Evolutionary conservation across 345 rosid genomes (phyloP).

Genomic region (Populus pruinosa): DNA sequence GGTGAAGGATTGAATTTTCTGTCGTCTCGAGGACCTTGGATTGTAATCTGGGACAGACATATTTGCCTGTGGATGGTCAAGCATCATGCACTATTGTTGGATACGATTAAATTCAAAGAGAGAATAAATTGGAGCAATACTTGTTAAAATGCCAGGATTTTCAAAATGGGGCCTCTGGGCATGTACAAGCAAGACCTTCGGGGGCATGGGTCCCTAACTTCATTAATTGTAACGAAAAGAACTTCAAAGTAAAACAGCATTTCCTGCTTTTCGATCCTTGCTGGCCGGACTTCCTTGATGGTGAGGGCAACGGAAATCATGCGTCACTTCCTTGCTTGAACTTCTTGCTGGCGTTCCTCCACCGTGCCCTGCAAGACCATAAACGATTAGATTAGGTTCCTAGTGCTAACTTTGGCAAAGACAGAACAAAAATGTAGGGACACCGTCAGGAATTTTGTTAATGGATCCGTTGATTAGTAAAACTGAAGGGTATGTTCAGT

Average conservation of each 20-base stretch:
- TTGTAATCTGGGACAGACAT: not conserved
- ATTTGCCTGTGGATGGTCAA: not conserved
- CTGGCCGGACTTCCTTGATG: conserved; percentile 59
- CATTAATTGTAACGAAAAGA: too few relatives aligned
- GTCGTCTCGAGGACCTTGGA: not conserved
- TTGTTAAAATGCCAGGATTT: not conserved
- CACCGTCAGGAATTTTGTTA: not conserved
- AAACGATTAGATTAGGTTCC: too few relatives aligned
- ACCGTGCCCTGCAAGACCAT: conserved; percentile 36
- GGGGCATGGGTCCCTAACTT: too few relatives aligned
- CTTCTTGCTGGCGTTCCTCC: conserved; percentile 59
- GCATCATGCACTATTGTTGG: not conserved
- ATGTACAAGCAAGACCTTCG: not conserved
- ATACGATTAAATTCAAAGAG: not conserved
- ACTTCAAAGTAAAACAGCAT: conserved; percentile 36
- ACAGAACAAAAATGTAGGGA: not conserved
- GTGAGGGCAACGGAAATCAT: conserved; percentile 69
- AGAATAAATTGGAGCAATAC: not conserved
- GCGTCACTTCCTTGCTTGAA: conserved; percentile 63
- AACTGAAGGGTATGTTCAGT: too few relatives aligned
- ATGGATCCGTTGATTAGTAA: not conserved
- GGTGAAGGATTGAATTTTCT: not conserved
- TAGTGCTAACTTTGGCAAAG: too few relatives aligned
- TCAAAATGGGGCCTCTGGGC: not conserved
- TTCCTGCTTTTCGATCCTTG: conserved; percentile 64